Evolutionary conservation across 495 filamentous ascomycete species (phyloP).

Genomic region (Penicillium roqueforti): DNA sequence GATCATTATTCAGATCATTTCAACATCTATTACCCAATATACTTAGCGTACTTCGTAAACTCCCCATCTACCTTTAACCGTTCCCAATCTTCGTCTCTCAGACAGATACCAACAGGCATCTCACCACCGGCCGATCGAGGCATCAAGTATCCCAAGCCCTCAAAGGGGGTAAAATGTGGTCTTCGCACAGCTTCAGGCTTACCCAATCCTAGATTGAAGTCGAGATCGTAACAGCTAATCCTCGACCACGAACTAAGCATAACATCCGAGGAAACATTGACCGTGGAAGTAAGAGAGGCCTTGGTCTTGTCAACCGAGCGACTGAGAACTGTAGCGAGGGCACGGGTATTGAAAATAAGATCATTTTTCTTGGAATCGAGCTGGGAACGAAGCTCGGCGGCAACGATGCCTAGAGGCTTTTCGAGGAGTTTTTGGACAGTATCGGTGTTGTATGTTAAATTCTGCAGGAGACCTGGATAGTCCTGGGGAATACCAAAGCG

Average conservation of each 20-base stretch:
- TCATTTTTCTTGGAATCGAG: slow-evolving; percentile 36
- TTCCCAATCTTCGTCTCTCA: slow-evolving; percentile 44
- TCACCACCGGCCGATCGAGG: slow-evolving; percentile 38
- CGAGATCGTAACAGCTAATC: slow-evolving; percentile 38
- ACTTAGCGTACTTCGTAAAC: slow-evolving; percentile 33
- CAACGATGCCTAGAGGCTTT: slow-evolving; percentile 35
- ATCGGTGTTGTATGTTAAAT: slow-evolving; percentile 36
- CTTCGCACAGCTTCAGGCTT: slow-evolving; percentile 46
- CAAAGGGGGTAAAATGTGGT: slow-evolving; percentile 44
- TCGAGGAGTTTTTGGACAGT: slow-evolving; percentile 28
- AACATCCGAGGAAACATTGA: slow-evolving; percentile 37
- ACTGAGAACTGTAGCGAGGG: slow-evolving; percentile 40
- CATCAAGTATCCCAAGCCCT: slow-evolving; percentile 48
- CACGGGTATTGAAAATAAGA: slow-evolving; percentile 33
- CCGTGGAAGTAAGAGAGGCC: slow-evolving; percentile 25
- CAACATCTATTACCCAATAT: slow-evolving; percentile 32
- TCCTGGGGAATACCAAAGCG: slow-evolving; percentile 37
- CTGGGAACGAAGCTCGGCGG: slow-evolving; percentile 41
- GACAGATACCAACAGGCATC: slow-evolving; percentile 38
- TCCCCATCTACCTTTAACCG: slow-evolving; percentile 34
- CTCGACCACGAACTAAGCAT: slow-evolving; percentile 55
- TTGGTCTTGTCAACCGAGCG: slow-evolving; percentile 28
- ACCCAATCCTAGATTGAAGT: slow-evolving; percentile 50
- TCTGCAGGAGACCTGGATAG: slow-evolving; percentile 46
- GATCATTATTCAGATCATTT: too few relatives aligned